Percentiles rank a stretch among this genome's conserved stretches.
These are phyloP conservation scores for Ramaria rubella DNA, from an alignment of 768 basidiomycete species.

Conservation along the genomic window DNA sequence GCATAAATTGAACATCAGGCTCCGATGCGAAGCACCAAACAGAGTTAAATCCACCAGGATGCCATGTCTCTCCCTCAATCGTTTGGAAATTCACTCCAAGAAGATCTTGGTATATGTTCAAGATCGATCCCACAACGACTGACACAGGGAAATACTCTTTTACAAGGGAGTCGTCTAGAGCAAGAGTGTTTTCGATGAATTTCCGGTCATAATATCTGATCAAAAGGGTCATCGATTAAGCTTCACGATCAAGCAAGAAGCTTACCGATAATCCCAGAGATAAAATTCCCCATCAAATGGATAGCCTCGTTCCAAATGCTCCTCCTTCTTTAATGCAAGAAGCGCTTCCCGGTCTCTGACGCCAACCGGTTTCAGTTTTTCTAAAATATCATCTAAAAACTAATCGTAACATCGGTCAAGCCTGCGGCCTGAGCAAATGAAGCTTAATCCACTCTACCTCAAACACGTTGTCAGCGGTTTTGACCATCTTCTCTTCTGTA, in stretches of 20 bases:
- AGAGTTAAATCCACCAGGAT: constrained; percentile 49
- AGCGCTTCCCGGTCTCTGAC: constrained; percentile 59
- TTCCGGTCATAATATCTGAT: constrained; percentile 35
- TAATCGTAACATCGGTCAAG: constrained; percentile 21
- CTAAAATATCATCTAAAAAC: constrained; percentile 75
- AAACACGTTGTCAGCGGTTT: constrained; percentile 53
- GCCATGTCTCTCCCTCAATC: constrained; percentile 65
- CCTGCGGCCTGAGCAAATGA: not conserved
- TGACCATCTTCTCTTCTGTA: constrained; percentile 84
- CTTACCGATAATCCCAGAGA: constrained; percentile 83
- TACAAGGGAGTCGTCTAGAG: constrained; percentile 69
- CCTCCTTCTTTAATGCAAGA: constrained; percentile 67
- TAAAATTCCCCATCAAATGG: constrained; percentile 70
- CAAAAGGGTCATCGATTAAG: not conserved
- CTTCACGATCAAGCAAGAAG: not conserved
- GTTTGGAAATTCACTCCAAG: constrained; percentile 63
- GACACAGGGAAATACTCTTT: constrained; percentile 89
- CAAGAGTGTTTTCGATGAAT: constrained; percentile 58
- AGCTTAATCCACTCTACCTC: constrained; percentile 35
- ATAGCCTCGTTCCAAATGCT: constrained; percentile 51
- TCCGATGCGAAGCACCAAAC: not conserved
- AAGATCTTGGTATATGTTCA: constrained; percentile 77
- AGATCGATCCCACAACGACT: constrained; percentile 74
- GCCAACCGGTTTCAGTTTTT: constrained; percentile 67
- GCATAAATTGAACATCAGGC: constrained; percentile 1